Evolutionary conservation across 2,329 filamentous ascomycete species (phyloP), one percentile per base, ranked within the genome.

Genomic region (Lachnum nothofagi): DNA sequence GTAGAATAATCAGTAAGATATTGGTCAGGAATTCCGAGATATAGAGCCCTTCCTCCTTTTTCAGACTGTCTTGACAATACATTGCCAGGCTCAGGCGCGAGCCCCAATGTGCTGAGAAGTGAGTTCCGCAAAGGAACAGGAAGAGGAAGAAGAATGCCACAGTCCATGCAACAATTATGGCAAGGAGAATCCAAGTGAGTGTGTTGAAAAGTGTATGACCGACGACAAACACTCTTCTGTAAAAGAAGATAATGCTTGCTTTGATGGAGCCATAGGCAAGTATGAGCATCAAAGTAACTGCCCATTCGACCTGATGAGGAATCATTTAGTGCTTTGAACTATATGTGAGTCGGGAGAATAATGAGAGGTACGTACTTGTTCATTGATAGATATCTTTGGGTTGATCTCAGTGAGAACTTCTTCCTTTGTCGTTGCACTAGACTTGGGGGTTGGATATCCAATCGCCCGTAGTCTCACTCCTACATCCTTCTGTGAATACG

Each of bases 161-260:
- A 5, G 20, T 45, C 49, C 44, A 52, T 3, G 24, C 16, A 16
- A 38, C 19, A 20, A 37, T 44, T 6, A 52, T 44, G 2, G 12
- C 40, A 4, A 52, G 34, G 12, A 44, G 35, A 27, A 37, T 2
- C 49, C 49, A 52, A 4, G 44, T 25, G 6, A 48, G 5, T 10
- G 37, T 17, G 14, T 33, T 52, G 34, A 52, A 48, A 3, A 43
- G 6, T 22, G 19, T 20, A 27, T 20, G 40, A 3, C 38, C 17
- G 17, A 9, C 17, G 17, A 37, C 44, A 17, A 48, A 38, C 2
- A 48, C 9, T 16, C 38, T 24, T 7, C 49, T 40, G 16, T 46
- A 40, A 27, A 48, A 52, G 34, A 45, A 48, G 8, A 48, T 9
- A 19, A 52, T 52, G 34, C 49, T 52, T 5, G 38, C 19, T 33